These are phyloP conservation scores for Tricholomella constricta DNA, from an alignment of 768 basidiomycete genomes.

Conservation along the genomic window DNA sequence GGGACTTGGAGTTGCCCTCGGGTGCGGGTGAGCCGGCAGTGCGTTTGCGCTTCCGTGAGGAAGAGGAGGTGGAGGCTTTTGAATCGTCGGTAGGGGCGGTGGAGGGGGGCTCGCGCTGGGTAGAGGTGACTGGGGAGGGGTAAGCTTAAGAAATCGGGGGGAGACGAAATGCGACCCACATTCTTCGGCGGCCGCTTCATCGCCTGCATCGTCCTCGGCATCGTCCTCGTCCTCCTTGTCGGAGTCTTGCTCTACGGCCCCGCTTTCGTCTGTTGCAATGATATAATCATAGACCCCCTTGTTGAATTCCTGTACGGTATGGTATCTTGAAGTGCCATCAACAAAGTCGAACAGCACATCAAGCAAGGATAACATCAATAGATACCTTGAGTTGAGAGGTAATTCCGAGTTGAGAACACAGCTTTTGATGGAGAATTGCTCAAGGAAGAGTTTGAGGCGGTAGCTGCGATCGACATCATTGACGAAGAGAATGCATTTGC, in stretches of 20 bases:
- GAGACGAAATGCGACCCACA: slow-evolving; percentile 24
- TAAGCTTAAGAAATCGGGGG: background rate
- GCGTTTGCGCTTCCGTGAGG: slow-evolving; percentile 60
- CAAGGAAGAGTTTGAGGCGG: slow-evolving; percentile 95
- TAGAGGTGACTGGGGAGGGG: slow-evolving; percentile 47
- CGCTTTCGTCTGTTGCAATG: slow-evolving; percentile 94
- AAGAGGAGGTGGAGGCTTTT: slow-evolving; percentile 21
- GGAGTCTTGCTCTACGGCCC: slow-evolving; percentile 45
- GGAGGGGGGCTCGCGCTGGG: slow-evolving; percentile 47
- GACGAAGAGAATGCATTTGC: slow-evolving; percentile 96
- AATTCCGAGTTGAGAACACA: slow-evolving; percentile 97
- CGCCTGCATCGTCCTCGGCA: slow-evolving; percentile 38
- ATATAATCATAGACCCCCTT: slow-evolving; percentile 98
- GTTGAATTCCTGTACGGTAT: slow-evolving; percentile 98
- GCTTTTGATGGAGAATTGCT: slow-evolving; percentile 95
- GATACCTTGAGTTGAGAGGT: slow-evolving; percentile 87
- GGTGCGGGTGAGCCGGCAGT: slow-evolving; percentile 37
- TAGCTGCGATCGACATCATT: slow-evolving; percentile 95
- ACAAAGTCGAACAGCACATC: background rate
- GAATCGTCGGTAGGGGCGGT: slow-evolving; percentile 20
- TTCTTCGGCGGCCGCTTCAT: slow-evolving; percentile 39
- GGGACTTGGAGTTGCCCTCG: slow-evolving; percentile 37
- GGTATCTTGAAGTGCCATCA: slow-evolving; percentile 58
- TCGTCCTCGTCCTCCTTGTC: slow-evolving; percentile 43
- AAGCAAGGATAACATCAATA: background rate